A percentile compares a stretch with the other conserved stretches of the same genome.
These are phyloP conservation scores for Cornus florida DNA, from an alignment of 148 eudicot genomes.

Conservation along the genomic window DNA sequence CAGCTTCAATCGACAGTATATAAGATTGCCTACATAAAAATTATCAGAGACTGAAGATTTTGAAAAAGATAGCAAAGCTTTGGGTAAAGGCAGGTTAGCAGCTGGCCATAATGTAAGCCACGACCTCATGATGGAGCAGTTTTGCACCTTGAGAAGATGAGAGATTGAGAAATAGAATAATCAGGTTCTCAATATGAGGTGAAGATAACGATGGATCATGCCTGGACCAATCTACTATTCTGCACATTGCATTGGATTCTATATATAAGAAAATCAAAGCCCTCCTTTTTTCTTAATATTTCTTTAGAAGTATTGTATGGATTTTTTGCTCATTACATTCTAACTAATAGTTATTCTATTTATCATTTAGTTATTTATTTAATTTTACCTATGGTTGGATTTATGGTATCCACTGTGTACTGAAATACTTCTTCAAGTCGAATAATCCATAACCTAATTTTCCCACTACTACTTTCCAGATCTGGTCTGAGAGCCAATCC, in stretches of 20 bases:
- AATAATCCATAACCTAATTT: not conserved
- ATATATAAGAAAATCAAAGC: too few relatives aligned
- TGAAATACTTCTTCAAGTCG: not conserved
- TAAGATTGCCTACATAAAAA: not conserved
- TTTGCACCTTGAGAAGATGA: not conserved
- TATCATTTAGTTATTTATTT: too few relatives aligned
- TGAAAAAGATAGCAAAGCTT: not conserved
- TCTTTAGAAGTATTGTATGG: too few relatives aligned
- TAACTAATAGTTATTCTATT: not conserved
- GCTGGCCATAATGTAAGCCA: not conserved
- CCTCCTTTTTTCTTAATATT: too few relatives aligned
- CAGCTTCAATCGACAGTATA: not conserved
- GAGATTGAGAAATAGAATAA: not conserved
- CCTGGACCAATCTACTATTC: too few relatives aligned
- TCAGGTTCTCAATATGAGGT: not conserved
- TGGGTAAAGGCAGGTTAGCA: not conserved
- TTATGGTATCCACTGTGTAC: not conserved
- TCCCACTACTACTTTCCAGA: not conserved
- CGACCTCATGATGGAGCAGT: not conserved
- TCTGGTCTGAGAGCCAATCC: not conserved
- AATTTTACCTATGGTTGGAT: not conserved
- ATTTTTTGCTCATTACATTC: not conserved
- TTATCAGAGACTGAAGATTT: conserved; percentile 1
- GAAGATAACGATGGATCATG: not conserved
- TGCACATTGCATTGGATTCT: too few relatives aligned